Percentiles rank a stretch among this genome's conserved stretches.
These are phyloP conservation scores for Lepraria neglecta DNA, from an alignment of 495 filamentous ascomycete genomes.

Conservation along the genomic window DNA sequence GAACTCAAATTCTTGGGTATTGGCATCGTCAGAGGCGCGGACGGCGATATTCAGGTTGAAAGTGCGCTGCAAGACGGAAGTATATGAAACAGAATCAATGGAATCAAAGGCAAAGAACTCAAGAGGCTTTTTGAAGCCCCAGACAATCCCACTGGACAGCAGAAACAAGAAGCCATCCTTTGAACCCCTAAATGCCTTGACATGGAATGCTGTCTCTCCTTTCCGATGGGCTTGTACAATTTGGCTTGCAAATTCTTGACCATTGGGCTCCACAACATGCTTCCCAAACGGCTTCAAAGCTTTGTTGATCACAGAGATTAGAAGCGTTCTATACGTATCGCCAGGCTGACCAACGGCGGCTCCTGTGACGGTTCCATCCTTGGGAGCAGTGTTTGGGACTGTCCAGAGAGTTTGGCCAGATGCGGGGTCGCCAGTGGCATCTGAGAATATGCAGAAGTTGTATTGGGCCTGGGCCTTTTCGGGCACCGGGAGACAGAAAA, in stretches of 20 bases:
- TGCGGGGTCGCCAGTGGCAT: constrained; percentile 33
- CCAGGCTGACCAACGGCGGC: constrained; percentile 40
- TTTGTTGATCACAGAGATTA: constrained; percentile 58
- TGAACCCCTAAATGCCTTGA: constrained; percentile 83
- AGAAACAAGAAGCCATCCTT: constrained; percentile 96
- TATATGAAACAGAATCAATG: constrained; percentile 80
- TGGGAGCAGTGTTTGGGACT: constrained; percentile 64
- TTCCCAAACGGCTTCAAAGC: constrained; percentile 50
- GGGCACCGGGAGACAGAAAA: constrained; percentile 77
- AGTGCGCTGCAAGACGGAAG: constrained; percentile 80
- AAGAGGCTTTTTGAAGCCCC: constrained; percentile 92
- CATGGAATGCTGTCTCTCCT: constrained; percentile 82
- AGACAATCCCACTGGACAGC: constrained; percentile 77
- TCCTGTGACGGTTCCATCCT: constrained; percentile 49
- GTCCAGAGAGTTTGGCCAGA: constrained; percentile 69
- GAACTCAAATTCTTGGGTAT: constrained; percentile 69
- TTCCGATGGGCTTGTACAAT: constrained; percentile 79
- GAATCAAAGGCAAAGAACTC: constrained; percentile 73
- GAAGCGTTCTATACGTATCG: constrained; percentile 55
- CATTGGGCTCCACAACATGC: constrained; percentile 60
- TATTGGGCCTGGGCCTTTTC: constrained; percentile 83
- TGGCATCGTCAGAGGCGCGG: constrained; percentile 33
- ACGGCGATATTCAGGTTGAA: constrained; percentile 84
- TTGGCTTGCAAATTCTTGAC: constrained; percentile 69
- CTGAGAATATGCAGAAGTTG: constrained; percentile 82